phyloP scores from a whole-genome alignment of 176 grass and related monocot species.

The Hsuehochloa calcarea region DNA sequence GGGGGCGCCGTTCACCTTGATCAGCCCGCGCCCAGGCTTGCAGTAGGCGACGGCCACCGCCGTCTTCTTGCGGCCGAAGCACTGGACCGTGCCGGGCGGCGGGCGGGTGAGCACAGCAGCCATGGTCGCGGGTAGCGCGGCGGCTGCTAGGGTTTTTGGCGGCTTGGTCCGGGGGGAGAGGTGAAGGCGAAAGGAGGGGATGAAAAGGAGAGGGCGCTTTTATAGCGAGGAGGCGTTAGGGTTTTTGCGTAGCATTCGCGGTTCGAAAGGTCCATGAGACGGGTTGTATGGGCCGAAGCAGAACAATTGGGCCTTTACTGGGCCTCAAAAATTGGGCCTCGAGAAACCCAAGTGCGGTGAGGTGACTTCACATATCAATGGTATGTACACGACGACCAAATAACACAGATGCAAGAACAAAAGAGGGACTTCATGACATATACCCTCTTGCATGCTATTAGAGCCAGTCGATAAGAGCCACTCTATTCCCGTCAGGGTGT shows the following conservation, averaged over 20 bases:
- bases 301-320: background rate
- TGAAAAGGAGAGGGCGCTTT: background rate
- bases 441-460: too few relatives aligned
- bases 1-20: conserved; percentile 79
- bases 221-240: conserved; percentile 29
- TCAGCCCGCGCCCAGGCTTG: conserved; percentile 72
- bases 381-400: too few relatives aligned
- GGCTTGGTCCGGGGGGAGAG: background rate
- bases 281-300: background rate
- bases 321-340: background rate
- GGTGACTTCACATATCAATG: too few relatives aligned
- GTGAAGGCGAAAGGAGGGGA: background rate
- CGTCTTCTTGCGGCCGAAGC: conserved; percentile 88
- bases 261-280: too few relatives aligned
- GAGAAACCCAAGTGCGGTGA: background rate
- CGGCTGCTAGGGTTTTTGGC: conserved; percentile 15
- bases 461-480: too few relatives aligned
- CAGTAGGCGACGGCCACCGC: conserved; percentile 77
- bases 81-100: conserved; percentile 54
- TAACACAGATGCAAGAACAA: too few relatives aligned
- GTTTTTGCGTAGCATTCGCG: background rate
- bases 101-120: conserved; percentile 30
- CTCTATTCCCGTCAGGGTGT: too few relatives aligned
- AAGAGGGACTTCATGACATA: too few relatives aligned
- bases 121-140: conserved; percentile 22